Evolutionary conservation across 2,329 filamentous ascomycete species (phyloP).

Genomic region (Blastomyces parvus): DNA sequence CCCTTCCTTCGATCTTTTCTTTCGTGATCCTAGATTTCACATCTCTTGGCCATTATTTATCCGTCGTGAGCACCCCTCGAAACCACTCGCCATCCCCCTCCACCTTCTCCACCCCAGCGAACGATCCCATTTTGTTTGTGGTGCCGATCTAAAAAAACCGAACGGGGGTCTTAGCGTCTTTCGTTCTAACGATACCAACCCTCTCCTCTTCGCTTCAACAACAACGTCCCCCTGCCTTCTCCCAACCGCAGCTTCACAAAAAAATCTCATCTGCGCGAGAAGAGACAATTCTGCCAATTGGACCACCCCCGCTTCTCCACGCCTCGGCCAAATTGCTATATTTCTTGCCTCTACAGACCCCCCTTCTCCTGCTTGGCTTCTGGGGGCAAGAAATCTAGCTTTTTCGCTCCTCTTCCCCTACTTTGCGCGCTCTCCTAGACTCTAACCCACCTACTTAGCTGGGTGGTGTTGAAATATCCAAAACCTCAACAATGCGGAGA

Average conservation of each 20-base stretch:
- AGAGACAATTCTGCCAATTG: not conserved
- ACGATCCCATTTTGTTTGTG: not conserved
- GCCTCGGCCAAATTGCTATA: constrained; percentile 2
- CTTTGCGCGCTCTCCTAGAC: not conserved
- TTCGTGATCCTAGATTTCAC: not conserved
- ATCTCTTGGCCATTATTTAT: not conserved
- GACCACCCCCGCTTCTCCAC: not conserved
- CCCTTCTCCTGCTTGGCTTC: not conserved
- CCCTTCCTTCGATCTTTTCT: not conserved
- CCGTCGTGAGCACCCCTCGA: not conserved
- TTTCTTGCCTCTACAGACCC: constrained; percentile 2
- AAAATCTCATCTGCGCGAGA: not conserved
- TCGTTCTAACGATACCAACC: not conserved
- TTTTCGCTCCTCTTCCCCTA: not conserved
- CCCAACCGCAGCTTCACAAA: not conserved
- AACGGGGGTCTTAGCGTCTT: not conserved
- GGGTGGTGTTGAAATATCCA: constrained; percentile 12
- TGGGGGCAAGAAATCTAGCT: constrained; percentile 3
- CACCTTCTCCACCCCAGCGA: not conserved
- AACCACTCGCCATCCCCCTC: not conserved
- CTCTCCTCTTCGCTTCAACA: not conserved
- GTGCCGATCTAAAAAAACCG: not conserved
- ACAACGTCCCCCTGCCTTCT: not conserved
- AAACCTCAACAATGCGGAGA: constrained; percentile 44
- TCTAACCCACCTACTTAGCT: not conserved